Evolutionary conservation across 495 filamentous ascomycete species (phyloP).

Genomic region (Amniculicola lignicola): DNA sequence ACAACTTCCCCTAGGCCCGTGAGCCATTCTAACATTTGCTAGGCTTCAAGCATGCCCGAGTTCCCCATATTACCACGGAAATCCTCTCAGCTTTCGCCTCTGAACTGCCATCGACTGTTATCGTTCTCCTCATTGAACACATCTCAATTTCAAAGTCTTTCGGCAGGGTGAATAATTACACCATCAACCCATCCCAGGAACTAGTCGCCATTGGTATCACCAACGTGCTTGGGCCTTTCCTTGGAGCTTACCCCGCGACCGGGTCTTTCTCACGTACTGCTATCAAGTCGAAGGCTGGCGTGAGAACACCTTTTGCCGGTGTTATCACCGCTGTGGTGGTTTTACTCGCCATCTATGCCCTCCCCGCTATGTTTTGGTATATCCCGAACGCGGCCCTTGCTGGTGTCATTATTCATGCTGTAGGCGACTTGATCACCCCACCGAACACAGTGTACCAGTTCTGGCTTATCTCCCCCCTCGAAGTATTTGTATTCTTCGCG

Average conservation of each 20-base stretch:
- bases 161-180: slow-evolving; percentile 94
- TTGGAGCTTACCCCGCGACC: slow-evolving; percentile 91
- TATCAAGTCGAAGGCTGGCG: slow-evolving; percentile 97
- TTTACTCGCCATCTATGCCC: slow-evolving; percentile 88
- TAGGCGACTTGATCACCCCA: slow-evolving; percentile 90
- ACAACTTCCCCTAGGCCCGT: neutral
- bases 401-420: slow-evolving; percentile 95
- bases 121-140: slow-evolving; percentile 87
- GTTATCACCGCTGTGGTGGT: slow-evolving; percentile 86
- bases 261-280: slow-evolving; percentile 97
- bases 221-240: slow-evolving; percentile 89
- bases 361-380: slow-evolving; percentile 91
- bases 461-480: slow-evolving; percentile 87
- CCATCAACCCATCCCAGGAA: slow-evolving; percentile 96
- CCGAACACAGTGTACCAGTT: slow-evolving; percentile 95
- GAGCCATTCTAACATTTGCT: slow-evolving; percentile 10
- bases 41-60: slow-evolving; percentile 78
- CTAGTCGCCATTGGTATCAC: slow-evolving; percentile 91
- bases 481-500: slow-evolving; percentile 89
- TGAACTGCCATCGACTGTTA: slow-evolving; percentile 75
- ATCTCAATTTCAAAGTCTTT: slow-evolving; percentile 95
- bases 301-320: slow-evolving; percentile 88
- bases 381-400: slow-evolving; percentile 84
- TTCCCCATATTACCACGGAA: slow-evolving; percentile 62
- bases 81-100: slow-evolving; percentile 61